A percentile compares a stretch with the other conserved stretches of the same genome.
phyloP scores from a whole-genome alignment of 2,329 filamentous ascomycete genomes.

The Graphilbum fragrans region DNA sequence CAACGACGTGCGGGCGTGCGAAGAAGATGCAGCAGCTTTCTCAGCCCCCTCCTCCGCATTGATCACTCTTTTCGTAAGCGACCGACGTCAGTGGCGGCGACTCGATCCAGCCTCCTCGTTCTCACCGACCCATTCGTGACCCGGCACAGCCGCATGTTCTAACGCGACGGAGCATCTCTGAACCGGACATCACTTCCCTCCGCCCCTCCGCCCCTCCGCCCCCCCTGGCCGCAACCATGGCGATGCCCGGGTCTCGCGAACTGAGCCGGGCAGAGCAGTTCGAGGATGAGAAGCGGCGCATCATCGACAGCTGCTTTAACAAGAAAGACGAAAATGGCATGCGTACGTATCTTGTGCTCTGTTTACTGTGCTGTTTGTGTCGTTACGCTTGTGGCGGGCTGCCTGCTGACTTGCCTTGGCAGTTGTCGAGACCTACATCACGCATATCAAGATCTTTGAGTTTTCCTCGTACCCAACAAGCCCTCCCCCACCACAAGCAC shows the following conservation, averaged over 20 bases:
- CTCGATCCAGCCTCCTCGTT: no score
- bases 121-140: no score
- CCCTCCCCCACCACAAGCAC: constrained; percentile 71
- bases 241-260: constrained; percentile 22
- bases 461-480: constrained; percentile 71
- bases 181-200: background rate
- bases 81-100: no score
- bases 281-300: constrained; percentile 91
- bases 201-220: background rate
- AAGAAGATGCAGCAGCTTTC: background rate
- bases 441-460: constrained; percentile 85
- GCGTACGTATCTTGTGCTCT: constrained; percentile 38
- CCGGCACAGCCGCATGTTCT: no score
- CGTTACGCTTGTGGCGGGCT: constrained; percentile 4
- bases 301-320: constrained; percentile 87
- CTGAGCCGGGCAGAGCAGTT: constrained; percentile 62
- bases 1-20: background rate
- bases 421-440: constrained; percentile 94
- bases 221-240: constrained; percentile 14
- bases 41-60: background rate
- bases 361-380: background rate
- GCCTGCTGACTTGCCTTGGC: constrained; percentile 7
- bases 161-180: background rate
- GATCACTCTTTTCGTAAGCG: background rate
- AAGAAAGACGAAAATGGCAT: constrained; percentile 83